These are phyloP conservation scores for Boletus tylopilopsis DNA, from an alignment of 768 basidiomycete genomes.

Conservation along the genomic window DNA sequence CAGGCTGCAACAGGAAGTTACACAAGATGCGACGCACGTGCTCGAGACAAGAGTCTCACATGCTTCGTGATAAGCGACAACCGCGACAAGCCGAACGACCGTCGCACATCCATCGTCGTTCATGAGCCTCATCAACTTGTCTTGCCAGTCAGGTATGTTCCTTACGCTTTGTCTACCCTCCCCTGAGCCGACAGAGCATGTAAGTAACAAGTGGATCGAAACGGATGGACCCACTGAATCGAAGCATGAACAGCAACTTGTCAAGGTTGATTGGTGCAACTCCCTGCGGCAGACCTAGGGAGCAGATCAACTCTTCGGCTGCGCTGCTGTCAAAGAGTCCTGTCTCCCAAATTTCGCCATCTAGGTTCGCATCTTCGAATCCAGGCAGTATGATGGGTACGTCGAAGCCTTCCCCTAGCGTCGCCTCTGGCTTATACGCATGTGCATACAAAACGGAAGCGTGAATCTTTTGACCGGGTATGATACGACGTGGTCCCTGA, in stretches of 20 bases:
- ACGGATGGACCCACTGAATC: conserved; percentile 13
- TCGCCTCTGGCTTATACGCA: conserved; percentile 16
- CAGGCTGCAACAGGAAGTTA: conserved; percentile 1
- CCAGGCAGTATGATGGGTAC: conserved; percentile 7
- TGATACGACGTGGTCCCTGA: conserved; percentile 22
- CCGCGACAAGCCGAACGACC: too few species aligned
- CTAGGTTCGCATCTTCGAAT: conserved; percentile 4
- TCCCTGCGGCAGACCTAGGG: conserved; percentile 9
- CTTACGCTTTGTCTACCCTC: conserved; percentile 21
- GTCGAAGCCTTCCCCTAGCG: conserved; percentile 23
- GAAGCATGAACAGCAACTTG: conserved; percentile 14
- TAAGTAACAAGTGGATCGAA: neutral
- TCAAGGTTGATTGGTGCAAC: conserved; percentile 6
- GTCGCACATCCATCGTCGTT: too few species aligned
- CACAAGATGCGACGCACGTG: neutral
- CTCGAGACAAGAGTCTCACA: conserved; percentile 3
- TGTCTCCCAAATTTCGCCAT: conserved; percentile 16
- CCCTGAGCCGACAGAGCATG: neutral
- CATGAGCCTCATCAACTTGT: conserved; percentile 14
- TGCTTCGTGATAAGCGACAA: too few species aligned
- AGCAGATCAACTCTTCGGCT: conserved; percentile 7
- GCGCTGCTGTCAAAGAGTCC: conserved; percentile 19
- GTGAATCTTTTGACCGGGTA: conserved; percentile 27
- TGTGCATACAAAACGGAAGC: conserved; percentile 23
- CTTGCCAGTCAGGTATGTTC: conserved; percentile 10